Conservation (phyloP, 352 stramenopile species). For the Phytopythium mirpurense region DNA sequence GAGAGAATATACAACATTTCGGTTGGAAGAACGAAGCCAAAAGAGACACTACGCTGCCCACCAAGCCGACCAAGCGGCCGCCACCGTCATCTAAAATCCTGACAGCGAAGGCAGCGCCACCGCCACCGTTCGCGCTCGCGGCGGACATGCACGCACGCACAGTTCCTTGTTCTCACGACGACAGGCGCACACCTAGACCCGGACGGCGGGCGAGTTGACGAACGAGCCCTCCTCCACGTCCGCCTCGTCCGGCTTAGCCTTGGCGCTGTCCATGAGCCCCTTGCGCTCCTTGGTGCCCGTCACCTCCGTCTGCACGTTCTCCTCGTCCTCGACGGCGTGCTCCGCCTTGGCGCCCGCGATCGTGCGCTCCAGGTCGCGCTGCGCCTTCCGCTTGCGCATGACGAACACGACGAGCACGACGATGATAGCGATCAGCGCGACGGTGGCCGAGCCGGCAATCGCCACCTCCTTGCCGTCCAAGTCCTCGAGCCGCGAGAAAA, state of each 20-base stretch:
- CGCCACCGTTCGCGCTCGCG: background rate
- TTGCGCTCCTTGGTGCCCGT: constrained; percentile 64
- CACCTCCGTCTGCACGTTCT: constrained; percentile 41
- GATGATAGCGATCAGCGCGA: constrained; percentile 60
- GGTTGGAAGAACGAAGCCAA: constrained; percentile 1
- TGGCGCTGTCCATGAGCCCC: constrained; percentile 60
- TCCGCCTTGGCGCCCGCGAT: constrained; percentile 81
- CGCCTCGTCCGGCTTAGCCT: constrained; percentile 56
- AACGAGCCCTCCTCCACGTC: constrained; percentile 71
- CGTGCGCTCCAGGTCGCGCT: constrained; percentile 74
- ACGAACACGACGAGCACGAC: constrained; percentile 66
- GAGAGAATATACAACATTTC: constrained; percentile 6
- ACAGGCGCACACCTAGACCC: constrained; percentile 36
- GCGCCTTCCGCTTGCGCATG: constrained; percentile 72
- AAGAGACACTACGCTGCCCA: constrained; percentile 5
- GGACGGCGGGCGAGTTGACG: constrained; percentile 78
- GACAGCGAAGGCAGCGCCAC: background rate
- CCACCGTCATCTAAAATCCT: constrained; percentile 2
- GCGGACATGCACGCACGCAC: constrained; percentile 3
- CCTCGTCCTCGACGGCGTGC: constrained; percentile 63
- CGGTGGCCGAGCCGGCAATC: constrained; percentile 48
- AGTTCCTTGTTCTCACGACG: constrained; percentile 1
- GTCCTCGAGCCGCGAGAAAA: constrained; percentile 56
- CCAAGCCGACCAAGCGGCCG: background rate
- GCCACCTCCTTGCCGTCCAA: constrained; percentile 64